Conservation (phyloP, 768 basidiomycete species). For the Tulasnella sp. region DNA sequence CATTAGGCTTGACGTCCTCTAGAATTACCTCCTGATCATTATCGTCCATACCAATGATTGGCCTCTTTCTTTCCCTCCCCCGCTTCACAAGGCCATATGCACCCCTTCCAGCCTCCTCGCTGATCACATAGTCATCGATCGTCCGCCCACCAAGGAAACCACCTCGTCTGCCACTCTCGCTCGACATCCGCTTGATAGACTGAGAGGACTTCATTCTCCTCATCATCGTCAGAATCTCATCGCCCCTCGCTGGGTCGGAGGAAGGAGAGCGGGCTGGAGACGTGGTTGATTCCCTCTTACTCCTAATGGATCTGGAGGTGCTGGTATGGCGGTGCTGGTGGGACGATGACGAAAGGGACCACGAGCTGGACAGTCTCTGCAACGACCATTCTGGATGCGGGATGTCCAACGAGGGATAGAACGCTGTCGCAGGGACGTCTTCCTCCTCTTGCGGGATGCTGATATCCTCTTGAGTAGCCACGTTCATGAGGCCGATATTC, state of each 20-base stretch:
- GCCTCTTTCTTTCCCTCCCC: conserved; percentile 58
- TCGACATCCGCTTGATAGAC: conserved; percentile 15
- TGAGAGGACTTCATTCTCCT: conserved; percentile 13
- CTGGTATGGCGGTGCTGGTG: neutral
- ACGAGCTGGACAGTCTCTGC: conserved; percentile 17
- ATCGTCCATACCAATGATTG: neutral
- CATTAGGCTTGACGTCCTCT: conserved; percentile 39
- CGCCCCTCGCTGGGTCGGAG: neutral
- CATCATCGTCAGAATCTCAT: conserved; percentile 1
- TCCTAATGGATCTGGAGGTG: neutral
- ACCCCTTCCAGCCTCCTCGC: conserved; percentile 84
- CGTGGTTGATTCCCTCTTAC: neutral
- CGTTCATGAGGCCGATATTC: neutral
- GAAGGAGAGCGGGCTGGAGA: neutral
- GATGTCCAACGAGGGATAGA: conserved; percentile 11
- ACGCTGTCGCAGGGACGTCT: neutral
- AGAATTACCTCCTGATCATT: conserved; percentile 10
- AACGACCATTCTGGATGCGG: conserved; percentile 11
- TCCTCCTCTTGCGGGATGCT: conserved; percentile 1
- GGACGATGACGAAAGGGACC: conserved; percentile 11
- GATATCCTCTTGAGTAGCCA: neutral
- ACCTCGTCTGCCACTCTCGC: conserved; percentile 12
- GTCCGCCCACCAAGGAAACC: conserved; percentile 40
- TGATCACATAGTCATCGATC: conserved; percentile 79
- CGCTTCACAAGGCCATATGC: conserved; percentile 94